A percentile compares a stretch with the other conserved stretches of the same genome.
Evolutionary conservation across 192 early-diverging fungal species (phyloP).

Genomic region (Coemansia sp.): DNA sequence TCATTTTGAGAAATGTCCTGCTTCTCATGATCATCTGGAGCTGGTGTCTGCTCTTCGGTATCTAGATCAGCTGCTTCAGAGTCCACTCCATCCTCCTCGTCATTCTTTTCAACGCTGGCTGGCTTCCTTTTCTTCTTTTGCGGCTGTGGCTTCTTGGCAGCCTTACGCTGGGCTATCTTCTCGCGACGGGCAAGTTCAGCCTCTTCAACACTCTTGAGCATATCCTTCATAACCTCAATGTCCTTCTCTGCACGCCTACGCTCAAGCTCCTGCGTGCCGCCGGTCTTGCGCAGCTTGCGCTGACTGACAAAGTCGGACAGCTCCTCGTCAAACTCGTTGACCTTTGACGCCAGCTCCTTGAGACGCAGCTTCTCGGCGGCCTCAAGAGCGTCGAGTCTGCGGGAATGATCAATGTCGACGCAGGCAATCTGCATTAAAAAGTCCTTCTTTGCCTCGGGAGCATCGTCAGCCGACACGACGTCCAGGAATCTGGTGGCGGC

Average conservation of each 20-base stretch:
- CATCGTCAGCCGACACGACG: constrained; percentile 62
- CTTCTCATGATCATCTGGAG: not conserved
- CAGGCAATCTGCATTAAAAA: constrained; percentile 69
- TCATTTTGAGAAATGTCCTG: not conserved
- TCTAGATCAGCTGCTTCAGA: not conserved
- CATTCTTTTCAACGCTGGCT: not conserved
- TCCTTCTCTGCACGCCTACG: constrained; percentile 69
- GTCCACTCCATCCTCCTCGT: not conserved
- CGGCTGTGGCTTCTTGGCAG: constrained; percentile 26
- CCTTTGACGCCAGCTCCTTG: constrained; percentile 65
- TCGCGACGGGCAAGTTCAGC: constrained; percentile 43
- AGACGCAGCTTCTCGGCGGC: constrained; percentile 66
- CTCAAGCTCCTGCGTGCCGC: constrained; percentile 74
- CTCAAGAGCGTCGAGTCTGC: constrained; percentile 67
- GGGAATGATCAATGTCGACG: constrained; percentile 66
- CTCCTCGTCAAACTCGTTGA: constrained; percentile 79
- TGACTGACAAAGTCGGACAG: constrained; percentile 65
- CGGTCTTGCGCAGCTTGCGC: constrained; percentile 72
- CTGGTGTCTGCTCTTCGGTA: not conserved
- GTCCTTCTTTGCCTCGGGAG: constrained; percentile 63
- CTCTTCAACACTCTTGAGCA: constrained; percentile 54
- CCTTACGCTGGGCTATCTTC: constrained; percentile 44
- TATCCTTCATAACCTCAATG: constrained; percentile 59
- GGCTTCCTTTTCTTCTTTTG: constrained; percentile 7
- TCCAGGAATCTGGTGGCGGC: constrained; percentile 50